These are phyloP conservation scores for Botrytis paeoniae DNA, from an alignment of 2,329 filamentous ascomycete genomes.

Conservation along the genomic window DNA sequence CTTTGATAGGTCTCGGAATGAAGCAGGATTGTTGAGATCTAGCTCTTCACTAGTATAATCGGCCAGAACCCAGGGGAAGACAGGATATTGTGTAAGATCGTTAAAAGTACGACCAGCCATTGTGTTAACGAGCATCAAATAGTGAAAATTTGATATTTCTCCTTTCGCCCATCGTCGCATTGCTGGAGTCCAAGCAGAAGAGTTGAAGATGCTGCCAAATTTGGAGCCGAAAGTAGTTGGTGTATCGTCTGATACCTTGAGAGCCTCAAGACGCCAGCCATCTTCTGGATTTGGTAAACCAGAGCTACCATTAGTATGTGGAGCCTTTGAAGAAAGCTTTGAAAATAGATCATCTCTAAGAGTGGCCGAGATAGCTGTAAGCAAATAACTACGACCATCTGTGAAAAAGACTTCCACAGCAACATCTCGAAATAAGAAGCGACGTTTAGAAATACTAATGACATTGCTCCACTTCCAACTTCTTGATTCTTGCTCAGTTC, in stretches of 20 bases:
- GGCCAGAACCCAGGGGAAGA: constrained; percentile 95
- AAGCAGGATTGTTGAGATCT: constrained; percentile 77
- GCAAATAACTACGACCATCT: constrained; percentile 88
- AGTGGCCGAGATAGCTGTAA: constrained; percentile 74
- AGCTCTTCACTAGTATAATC: constrained; percentile 95
- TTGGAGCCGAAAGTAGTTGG: constrained; percentile 73
- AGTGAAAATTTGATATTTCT: constrained; percentile 97
- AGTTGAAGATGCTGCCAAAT: constrained; percentile 88
- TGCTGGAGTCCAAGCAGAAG: constrained; percentile 75
- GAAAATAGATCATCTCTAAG: constrained; percentile 77
- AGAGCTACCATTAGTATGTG: constrained; percentile 70
- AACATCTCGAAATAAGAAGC: constrained; percentile 93
- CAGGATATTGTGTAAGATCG: constrained; percentile 94
- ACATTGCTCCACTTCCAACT: constrained; percentile 95
- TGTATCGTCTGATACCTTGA: constrained; percentile 63
- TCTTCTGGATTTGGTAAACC: constrained; percentile 77
- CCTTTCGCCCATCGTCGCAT: constrained; percentile 89
- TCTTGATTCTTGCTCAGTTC: constrained; percentile 73
- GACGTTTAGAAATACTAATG: constrained; percentile 91
- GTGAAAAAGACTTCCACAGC: constrained; percentile 97
- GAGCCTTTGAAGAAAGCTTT: constrained; percentile 74
- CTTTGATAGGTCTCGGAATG: constrained; percentile 87
- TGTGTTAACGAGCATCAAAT: constrained; percentile 97
- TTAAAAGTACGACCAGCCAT: constrained; percentile 97
- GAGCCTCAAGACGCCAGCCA: constrained; percentile 83